These are phyloP conservation scores for Gaeumannomyces tritici DNA, from an alignment of 2,329 filamentous ascomycete species.

Conservation along the genomic window DNA sequence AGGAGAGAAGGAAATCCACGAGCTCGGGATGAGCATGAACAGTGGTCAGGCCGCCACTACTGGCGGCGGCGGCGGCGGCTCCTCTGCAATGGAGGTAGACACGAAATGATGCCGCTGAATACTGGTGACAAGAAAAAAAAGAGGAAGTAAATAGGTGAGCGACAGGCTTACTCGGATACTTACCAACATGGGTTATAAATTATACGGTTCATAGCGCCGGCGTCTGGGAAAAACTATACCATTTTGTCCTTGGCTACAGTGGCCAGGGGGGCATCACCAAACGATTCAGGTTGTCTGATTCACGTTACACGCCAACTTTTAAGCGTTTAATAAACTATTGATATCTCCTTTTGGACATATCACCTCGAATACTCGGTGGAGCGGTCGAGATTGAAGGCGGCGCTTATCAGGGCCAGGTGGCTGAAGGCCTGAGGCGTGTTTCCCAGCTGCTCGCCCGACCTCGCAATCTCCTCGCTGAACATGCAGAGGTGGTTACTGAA, in stretches of 20 bases:
- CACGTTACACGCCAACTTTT: not conserved
- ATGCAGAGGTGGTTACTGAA: conserved; percentile 71
- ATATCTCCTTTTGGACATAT: conserved; percentile 3
- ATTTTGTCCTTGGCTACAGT: not conserved
- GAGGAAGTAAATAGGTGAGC: not conserved
- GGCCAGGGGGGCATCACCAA: too few species aligned
- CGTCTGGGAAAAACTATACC: conserved; percentile 18
- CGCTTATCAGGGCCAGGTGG: conserved; percentile 65
- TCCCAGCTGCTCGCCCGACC: conserved; percentile 66
- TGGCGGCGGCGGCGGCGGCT: too few species aligned
- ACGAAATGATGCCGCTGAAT: not conserved
- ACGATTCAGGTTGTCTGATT: not conserved
- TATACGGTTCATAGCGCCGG: conserved; percentile 29
- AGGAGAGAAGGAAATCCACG: conserved; percentile 31
- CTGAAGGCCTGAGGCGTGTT: conserved; percentile 76
- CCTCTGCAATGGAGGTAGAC: not conserved
- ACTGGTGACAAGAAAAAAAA: not conserved
- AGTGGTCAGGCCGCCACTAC: not conserved
- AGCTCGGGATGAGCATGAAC: conserved; percentile 15
- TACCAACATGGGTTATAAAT: not conserved
- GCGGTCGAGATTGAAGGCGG: conserved; percentile 60
- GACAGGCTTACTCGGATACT: not conserved
- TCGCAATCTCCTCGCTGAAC: conserved; percentile 71
- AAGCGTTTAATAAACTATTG: not conserved
- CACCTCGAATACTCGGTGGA: conserved; percentile 20